Conservation (phyloP, 148 eudicot species). For the Dianthus caryophyllus region DNA sequence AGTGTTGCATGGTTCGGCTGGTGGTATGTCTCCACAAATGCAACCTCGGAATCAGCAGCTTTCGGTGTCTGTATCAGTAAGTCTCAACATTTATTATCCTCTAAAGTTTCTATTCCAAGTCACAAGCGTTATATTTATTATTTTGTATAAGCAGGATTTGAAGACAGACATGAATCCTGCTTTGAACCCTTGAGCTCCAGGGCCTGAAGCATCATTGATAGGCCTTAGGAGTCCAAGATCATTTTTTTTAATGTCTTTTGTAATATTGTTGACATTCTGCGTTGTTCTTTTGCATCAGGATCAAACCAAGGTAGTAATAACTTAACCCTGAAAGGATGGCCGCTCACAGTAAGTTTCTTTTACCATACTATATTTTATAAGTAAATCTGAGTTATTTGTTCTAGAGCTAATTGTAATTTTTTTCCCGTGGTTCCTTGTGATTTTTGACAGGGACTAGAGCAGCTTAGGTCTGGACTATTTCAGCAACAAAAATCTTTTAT, state of each 20-base stretch:
- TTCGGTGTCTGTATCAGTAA: constrained; percentile 49
- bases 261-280: constrained; percentile 23
- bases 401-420: neutral
- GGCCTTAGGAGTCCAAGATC: constrained; percentile 25
- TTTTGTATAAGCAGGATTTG: constrained; percentile 44
- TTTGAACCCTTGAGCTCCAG: constrained; percentile 46
- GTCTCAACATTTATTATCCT: constrained; percentile 13
- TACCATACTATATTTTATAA: neutral
- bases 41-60: constrained; percentile 82
- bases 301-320: constrained; percentile 59
- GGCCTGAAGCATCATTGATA: constrained; percentile 54
- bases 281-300: constrained; percentile 37
- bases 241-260: constrained; percentile 8
- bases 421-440: neutral
- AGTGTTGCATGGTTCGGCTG: constrained; percentile 87
- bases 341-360: constrained; percentile 58
- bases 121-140: neutral
- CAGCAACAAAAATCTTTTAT: constrained; percentile 68
- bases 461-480: constrained; percentile 56
- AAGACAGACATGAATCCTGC: constrained; percentile 51
- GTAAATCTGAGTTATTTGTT: too few relatives aligned
- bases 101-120: neutral
- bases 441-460: constrained; percentile 49
- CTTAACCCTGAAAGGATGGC: constrained; percentile 79
- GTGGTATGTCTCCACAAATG: constrained; percentile 77